A percentile compares a stretch with the other conserved stretches of the same genome.
Conservation (phyloP, 2,329 filamentous ascomycete species). For the Penicillium thymicola region DNA sequence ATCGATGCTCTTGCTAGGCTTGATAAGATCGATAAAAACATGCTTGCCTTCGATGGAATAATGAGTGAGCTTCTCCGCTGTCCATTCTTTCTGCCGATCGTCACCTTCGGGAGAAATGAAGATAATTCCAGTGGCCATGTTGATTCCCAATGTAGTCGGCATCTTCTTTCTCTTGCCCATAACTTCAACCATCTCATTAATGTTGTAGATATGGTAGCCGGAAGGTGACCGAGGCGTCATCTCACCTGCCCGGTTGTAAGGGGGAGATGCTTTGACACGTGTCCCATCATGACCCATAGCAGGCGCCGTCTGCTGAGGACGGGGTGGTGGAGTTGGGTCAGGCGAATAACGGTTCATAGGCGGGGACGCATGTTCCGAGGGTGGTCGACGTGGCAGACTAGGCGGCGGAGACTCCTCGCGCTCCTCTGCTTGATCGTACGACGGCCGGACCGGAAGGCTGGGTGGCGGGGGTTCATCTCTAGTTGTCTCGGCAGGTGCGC, state of each 20-base stretch:
- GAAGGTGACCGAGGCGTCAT: constrained; percentile 62
- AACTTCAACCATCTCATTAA: constrained; percentile 95
- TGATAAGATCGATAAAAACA: constrained; percentile 88
- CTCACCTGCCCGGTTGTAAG: constrained; percentile 52
- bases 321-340: constrained; percentile 45
- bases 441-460: constrained; percentile 42
- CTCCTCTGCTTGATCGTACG: constrained; percentile 62
- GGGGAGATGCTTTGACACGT: constrained; percentile 53
- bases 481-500: constrained; percentile 26
- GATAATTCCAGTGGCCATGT: constrained; percentile 81
- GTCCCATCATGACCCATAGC: constrained; percentile 36
- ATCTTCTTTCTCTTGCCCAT: constrained; percentile 98
- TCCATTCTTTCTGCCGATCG: constrained; percentile 87
- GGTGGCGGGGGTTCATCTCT: constrained; percentile 36
- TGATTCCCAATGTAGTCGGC: constrained; percentile 95
- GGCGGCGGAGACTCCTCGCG: constrained; percentile 44
- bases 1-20: constrained; percentile 90
- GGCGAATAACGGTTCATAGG: constrained; percentile 59
- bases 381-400: constrained; percentile 61
- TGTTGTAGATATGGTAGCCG: constrained; percentile 91
- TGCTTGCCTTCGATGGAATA: constrained; percentile 98
- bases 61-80: constrained; percentile 90
- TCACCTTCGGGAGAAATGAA: constrained; percentile 86
- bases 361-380: constrained; percentile 54
- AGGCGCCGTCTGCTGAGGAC: constrained; percentile 11